These are phyloP conservation scores for Tylopilus vinaceipallidus DNA, from an alignment of 768 basidiomycete species.

Conservation along the genomic window DNA sequence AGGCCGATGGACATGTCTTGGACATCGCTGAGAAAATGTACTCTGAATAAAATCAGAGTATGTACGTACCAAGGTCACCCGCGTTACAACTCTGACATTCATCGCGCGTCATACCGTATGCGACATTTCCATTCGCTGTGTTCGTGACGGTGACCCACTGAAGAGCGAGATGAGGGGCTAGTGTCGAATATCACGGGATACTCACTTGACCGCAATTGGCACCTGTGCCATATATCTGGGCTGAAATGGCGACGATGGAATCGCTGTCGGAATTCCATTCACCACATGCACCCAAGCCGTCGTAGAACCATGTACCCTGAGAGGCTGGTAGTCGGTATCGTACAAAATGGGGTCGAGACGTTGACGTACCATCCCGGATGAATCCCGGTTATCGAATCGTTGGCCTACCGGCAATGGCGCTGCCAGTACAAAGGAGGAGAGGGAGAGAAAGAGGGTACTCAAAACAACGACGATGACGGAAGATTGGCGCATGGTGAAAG, in stretches of 20 bases:
- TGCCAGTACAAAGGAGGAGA: conserved; percentile 42
- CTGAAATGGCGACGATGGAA: conserved; percentile 61
- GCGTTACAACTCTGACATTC: conserved; percentile 55
- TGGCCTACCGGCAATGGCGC: conserved; percentile 31
- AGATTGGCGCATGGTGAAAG: conserved; percentile 19
- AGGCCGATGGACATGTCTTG: conserved; percentile 66
- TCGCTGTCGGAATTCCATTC: conserved; percentile 45
- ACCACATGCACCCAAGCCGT: conserved; percentile 65
- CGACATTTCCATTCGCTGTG: conserved; percentile 48
- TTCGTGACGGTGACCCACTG: conserved; percentile 64
- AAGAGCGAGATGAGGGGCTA: conserved; percentile 10
- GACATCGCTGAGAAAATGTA: conserved; percentile 4
- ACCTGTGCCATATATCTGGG: conserved; percentile 51
- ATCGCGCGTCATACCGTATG: conserved; percentile 53
- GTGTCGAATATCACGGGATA: background rate
- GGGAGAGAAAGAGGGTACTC: conserved; percentile 42
- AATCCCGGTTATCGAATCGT: conserved; percentile 49
- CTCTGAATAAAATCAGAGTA: background rate
- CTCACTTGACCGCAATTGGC: conserved; percentile 61
- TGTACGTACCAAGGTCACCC: conserved; percentile 53
- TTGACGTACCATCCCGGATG: conserved; percentile 50
- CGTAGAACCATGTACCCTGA: conserved; percentile 70
- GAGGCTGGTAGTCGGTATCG: conserved; percentile 7
- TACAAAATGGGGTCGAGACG: background rate
- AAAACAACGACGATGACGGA: conserved; percentile 36